A percentile compares a stretch with the other conserved stretches of the same genome.
These are phyloP conservation scores for Paraconiothyrium brasiliense DNA, from an alignment of 2,329 filamentous ascomycete genomes.

Conservation along the genomic window DNA sequence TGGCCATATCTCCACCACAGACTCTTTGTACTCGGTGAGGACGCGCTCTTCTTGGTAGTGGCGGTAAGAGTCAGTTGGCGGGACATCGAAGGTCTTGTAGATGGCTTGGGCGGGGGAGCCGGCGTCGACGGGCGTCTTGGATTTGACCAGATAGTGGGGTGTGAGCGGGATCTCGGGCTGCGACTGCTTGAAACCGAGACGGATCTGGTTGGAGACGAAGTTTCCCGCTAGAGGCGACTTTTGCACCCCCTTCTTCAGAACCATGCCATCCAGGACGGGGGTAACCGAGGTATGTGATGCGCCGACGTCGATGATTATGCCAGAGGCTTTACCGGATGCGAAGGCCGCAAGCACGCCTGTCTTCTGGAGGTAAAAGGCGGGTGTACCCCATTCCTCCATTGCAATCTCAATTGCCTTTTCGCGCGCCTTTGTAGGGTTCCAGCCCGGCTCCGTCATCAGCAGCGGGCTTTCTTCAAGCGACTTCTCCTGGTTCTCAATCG, in stretches of 20 bases:
- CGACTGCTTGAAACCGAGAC: conserved; percentile 75
- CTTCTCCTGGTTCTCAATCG: conserved; percentile 71
- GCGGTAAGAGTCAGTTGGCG: conserved; percentile 75
- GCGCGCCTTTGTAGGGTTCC: conserved; percentile 86
- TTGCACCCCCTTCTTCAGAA: conserved; percentile 86
- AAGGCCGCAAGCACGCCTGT: conserved; percentile 92
- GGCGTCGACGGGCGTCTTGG: conserved; percentile 89
- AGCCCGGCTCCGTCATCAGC: conserved; percentile 91
- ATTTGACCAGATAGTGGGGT: conserved; percentile 87
- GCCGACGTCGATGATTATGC: conserved; percentile 90
- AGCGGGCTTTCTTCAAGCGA: conserved; percentile 88
- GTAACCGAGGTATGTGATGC: conserved; percentile 89
- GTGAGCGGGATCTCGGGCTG: conserved; percentile 77
- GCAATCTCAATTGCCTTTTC: conserved; percentile 96
- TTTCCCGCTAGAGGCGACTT: conserved; percentile 86
- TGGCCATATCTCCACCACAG: conserved; percentile 91
- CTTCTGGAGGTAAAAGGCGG: conserved; percentile 91
- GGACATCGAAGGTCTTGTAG: conserved; percentile 73
- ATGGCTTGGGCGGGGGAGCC: conserved; percentile 79
- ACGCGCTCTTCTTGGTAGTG: conserved; percentile 90
- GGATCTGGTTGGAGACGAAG: conserved; percentile 89
- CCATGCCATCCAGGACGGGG: conserved; percentile 92
- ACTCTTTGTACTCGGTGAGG: conserved; percentile 96
- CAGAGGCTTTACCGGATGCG: conserved; percentile 90
- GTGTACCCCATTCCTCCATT: conserved; percentile 96